phyloP scores from a whole-genome alignment of 495 filamentous ascomycete genomes.

The Alectoria sarmentosa region DNA sequence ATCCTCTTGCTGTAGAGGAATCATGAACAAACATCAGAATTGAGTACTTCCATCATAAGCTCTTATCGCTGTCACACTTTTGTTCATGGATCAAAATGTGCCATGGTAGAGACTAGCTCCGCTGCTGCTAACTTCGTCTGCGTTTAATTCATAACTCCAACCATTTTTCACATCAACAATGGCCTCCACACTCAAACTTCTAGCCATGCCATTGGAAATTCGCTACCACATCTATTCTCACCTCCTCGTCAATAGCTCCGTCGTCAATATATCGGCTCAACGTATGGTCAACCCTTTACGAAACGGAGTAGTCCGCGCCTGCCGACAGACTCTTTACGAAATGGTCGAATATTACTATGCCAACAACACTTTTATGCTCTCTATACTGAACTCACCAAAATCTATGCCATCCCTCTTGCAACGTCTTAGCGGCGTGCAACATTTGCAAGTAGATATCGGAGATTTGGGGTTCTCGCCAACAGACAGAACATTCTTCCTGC shows the following conservation, averaged over 20 bases:
- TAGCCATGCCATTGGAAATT: neutral
- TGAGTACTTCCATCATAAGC: no score
- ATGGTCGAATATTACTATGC: neutral
- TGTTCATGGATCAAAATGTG: no score
- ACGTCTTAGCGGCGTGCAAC: neutral
- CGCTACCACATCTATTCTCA: constrained; percentile 9
- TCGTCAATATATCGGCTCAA: neutral
- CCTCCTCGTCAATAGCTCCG: neutral
- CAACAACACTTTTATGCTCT: constrained; percentile 1
- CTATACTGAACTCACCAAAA: neutral
- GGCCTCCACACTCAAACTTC: neutral
- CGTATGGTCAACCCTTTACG: neutral
- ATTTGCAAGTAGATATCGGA: constrained; percentile 4
- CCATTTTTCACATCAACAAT: neutral
- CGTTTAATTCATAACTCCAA: no score
- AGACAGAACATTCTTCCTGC: neutral
- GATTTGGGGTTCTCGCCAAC: neutral
- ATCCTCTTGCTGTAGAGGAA: neutral
- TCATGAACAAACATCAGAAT: no score
- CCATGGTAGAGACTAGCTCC: no score
- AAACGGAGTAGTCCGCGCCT: neutral
- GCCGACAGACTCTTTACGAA: neutral
- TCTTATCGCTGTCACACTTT: no score
- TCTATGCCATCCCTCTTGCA: neutral
- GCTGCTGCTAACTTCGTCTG: no score